Evolutionary conservation across 139 green algal genomes (phyloP).

Genomic region (Nannochloris sp.): DNA sequence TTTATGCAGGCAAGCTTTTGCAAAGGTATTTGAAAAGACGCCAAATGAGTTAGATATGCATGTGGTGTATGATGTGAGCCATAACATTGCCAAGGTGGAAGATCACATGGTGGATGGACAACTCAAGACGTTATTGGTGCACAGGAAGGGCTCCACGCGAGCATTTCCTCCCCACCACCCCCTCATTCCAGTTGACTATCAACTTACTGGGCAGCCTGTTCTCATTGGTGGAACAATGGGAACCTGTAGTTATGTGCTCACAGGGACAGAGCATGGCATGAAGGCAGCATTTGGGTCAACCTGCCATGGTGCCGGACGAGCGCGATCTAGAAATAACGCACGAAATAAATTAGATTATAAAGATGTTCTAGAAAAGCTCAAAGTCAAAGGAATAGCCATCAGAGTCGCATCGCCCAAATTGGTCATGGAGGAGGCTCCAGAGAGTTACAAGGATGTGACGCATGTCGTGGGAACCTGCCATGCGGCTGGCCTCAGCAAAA

Average conservation of each 20-base stretch:
- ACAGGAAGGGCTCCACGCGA: constrained; percentile 80
- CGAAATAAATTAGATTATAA: constrained; percentile 70
- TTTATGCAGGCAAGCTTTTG: constrained; percentile 68
- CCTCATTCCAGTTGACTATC: constrained; percentile 83
- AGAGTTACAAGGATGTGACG: constrained; percentile 84
- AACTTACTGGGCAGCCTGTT: constrained; percentile 78
- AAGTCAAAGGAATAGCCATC: constrained; percentile 71
- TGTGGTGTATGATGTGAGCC: constrained; percentile 82
- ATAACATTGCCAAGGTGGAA: constrained; percentile 92
- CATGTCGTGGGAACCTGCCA: constrained; percentile 85
- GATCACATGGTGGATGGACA: constrained; percentile 74
- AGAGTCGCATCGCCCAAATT: constrained; percentile 66
- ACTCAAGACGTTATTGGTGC: constrained; percentile 70
- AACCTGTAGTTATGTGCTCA: constrained; percentile 84
- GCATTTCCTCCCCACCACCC: constrained; percentile 85
- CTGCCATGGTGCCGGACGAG: constrained; percentile 74
- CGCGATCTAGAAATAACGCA: constrained; percentile 55
- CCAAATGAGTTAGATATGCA: constrained; percentile 88
- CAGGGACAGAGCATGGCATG: constrained; percentile 74
- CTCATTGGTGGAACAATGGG: constrained; percentile 89
- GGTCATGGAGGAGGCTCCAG: constrained; percentile 82
- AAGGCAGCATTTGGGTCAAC: constrained; percentile 72
- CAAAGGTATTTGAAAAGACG: constrained; percentile 64
- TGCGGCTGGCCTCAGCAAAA: constrained; percentile 69
- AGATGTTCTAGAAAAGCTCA: constrained; percentile 69